Conservation (phyloP, 495 filamentous ascomycete species). For the Delitschia confertaspora region DNA sequence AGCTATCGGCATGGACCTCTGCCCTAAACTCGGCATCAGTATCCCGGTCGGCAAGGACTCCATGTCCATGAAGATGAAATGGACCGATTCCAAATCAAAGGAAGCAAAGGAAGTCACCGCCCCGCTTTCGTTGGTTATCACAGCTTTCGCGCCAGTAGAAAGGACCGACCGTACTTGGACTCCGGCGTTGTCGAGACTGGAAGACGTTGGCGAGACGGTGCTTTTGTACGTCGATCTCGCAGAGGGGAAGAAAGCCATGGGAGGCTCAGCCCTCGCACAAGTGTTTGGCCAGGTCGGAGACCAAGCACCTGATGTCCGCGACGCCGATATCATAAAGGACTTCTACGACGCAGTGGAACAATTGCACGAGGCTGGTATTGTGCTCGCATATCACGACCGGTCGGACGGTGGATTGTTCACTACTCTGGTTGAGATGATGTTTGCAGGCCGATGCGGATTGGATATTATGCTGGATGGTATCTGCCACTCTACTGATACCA, state of each 20-base stretch:
- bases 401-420: conserved; percentile 93
- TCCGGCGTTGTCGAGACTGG: conserved; percentile 67
- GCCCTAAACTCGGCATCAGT: conserved; percentile 72
- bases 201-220: conserved; percentile 83
- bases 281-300: conserved; percentile 81
- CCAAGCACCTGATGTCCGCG: conserved; percentile 75
- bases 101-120: conserved; percentile 77
- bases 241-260: conserved; percentile 64
- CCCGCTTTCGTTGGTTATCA: conserved; percentile 80
- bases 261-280: conserved; percentile 88
- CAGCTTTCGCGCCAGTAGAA: conserved; percentile 76
- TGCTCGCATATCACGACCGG: conserved; percentile 89
- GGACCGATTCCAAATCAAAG: conserved; percentile 65
- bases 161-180: conserved; percentile 86
- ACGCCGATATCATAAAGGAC: conserved; percentile 72
- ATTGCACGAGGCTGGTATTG: conserved; percentile 75
- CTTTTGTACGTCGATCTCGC: conserved; percentile 89
- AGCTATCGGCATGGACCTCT: conserved; percentile 83
- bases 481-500: conserved; percentile 43
- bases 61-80: conserved; percentile 97
- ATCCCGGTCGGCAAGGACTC: conserved; percentile 98
- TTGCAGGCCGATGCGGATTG: conserved; percentile 85
- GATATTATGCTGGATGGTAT: conserved; percentile 76
- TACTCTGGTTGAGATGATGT: conserved; percentile 94
- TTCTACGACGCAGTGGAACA: conserved; percentile 85